Evolutionary conservation across 2,329 filamentous ascomycete species (phyloP).

Genomic region (Colletotrichum cuscutae): DNA sequence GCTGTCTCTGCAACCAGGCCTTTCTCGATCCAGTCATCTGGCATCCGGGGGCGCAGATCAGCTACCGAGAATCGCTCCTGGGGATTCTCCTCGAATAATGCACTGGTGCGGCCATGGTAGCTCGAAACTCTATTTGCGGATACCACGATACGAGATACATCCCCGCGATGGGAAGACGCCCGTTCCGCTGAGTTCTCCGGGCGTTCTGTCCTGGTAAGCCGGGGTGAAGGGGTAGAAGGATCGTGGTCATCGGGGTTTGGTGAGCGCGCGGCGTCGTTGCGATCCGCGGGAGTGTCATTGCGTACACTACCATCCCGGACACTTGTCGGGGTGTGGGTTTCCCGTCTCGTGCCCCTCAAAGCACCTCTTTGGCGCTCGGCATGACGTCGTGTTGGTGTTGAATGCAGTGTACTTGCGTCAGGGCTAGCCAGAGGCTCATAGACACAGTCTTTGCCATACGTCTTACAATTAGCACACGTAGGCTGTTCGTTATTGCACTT

Average conservation of each 20-base stretch:
- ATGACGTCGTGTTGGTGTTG: neutral
- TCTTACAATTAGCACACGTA: conserved; percentile 56
- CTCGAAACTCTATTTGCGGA: conserved; percentile 53
- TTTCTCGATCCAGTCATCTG: conserved; percentile 54
- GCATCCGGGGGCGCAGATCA: conserved; percentile 40
- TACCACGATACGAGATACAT: conserved; percentile 49
- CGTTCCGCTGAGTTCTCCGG: neutral
- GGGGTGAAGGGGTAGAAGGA: neutral
- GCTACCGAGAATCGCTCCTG: conserved; percentile 34
- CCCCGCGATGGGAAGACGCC: conserved; percentile 29
- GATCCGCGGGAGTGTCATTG: neutral
- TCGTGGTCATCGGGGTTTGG: neutral
- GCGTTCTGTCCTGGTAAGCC: neutral
- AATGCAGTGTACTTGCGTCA: conserved; percentile 22
- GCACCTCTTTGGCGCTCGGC: neutral
- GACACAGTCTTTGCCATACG: conserved; percentile 55
- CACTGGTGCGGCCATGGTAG: conserved; percentile 61
- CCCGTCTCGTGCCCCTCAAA: neutral
- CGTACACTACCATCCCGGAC: neutral
- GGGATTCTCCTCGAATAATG: conserved; percentile 54
- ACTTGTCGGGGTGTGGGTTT: neutral
- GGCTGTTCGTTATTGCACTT: conserved; percentile 59
- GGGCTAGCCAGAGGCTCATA: conserved; percentile 48
- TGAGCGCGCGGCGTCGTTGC: neutral
- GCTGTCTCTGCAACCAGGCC: conserved; percentile 59